Percentiles rank a stretch among this genome's conserved stretches.
Conservation (phyloP, 2,329 filamentous ascomycete genomes). For the Huntiella bhutanensis region DNA sequence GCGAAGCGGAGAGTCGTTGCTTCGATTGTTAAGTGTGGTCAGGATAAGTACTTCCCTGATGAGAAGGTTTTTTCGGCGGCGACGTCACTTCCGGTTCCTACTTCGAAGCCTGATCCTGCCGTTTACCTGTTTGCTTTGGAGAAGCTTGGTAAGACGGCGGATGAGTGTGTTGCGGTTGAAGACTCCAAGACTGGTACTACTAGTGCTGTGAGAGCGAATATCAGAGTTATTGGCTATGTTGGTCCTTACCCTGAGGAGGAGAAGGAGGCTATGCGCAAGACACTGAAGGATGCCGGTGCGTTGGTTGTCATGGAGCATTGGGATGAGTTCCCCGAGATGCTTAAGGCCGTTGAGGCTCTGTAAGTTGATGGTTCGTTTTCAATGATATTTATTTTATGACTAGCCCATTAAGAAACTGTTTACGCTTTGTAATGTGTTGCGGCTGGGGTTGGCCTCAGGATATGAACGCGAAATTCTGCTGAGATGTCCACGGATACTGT, state of each 20-base stretch:
- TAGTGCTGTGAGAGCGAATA: constrained; percentile 53
- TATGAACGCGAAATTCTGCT: constrained; percentile 67
- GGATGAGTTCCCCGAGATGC: constrained; percentile 31
- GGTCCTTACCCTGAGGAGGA: constrained; percentile 51
- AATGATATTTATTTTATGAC: neutral
- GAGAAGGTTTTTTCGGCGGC: constrained; percentile 68
- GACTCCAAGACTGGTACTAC: constrained; percentile 74
- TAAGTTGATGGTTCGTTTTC: neutral
- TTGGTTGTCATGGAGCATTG: constrained; percentile 42
- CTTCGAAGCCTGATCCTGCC: constrained; percentile 76
- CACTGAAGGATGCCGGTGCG: constrained; percentile 41
- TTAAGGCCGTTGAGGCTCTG: constrained; percentile 26
- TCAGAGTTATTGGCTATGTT: constrained; percentile 69
- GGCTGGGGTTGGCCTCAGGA: constrained; percentile 64
- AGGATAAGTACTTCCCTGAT: constrained; percentile 61
- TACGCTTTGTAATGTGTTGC: constrained; percentile 74
- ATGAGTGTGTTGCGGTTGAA: constrained; percentile 64
- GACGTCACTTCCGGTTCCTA: constrained; percentile 58
- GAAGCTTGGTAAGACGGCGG: constrained; percentile 49
- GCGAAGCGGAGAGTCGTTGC: constrained; percentile 62
- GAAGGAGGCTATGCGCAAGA: constrained; percentile 44
- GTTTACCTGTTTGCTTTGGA: constrained; percentile 68
- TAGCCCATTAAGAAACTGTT: constrained; percentile 69
- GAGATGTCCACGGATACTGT: constrained; percentile 54
- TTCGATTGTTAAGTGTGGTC: constrained; percentile 58